Conservation (phyloP, 495 filamentous ascomycete species). For the Penicillium malachiteum region DNA sequence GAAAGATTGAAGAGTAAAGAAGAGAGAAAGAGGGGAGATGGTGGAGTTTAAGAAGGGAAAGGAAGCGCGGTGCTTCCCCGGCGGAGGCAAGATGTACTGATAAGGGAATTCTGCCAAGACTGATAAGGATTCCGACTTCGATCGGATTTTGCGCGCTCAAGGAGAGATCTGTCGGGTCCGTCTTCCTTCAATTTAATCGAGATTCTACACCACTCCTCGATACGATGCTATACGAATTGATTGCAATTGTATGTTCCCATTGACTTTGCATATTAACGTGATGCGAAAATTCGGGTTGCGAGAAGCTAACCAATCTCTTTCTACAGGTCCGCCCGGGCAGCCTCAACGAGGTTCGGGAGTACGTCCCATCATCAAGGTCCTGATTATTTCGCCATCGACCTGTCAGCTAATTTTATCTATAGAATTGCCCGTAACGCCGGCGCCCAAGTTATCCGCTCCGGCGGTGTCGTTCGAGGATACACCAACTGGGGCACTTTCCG, state of each 20-base stretch:
- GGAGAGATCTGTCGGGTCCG: slow-evolving; percentile 3
- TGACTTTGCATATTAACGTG: not conserved
- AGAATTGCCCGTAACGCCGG: slow-evolving; percentile 87
- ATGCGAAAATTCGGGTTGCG: not conserved
- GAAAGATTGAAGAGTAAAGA: slow-evolving; percentile 19
- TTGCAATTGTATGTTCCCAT: slow-evolving; percentile 74
- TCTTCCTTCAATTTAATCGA: slow-evolving; percentile 12
- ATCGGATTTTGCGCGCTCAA: slow-evolving; percentile 26
- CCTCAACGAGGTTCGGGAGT: slow-evolving; percentile 93
- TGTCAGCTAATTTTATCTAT: slow-evolving; percentile 13
- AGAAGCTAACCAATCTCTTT: slow-evolving; percentile 9
- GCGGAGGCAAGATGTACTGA: slow-evolving; percentile 24
- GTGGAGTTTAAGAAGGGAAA: slow-evolving; percentile 29
- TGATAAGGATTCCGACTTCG: slow-evolving; percentile 30
- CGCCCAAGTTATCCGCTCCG: slow-evolving; percentile 73
- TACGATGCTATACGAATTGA: slow-evolving; percentile 93
- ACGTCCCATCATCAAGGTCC: slow-evolving; percentile 31
- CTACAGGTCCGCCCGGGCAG: slow-evolving; percentile 83
- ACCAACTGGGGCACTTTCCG: slow-evolving; percentile 92
- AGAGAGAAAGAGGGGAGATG: slow-evolving; percentile 21
- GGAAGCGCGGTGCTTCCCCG: slow-evolving; percentile 27
- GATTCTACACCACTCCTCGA: slow-evolving; percentile 21
- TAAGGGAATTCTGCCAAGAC: slow-evolving; percentile 31
- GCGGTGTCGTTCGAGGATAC: slow-evolving; percentile 88
- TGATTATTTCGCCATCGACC: slow-evolving; percentile 3